A percentile compares a stretch with the other conserved stretches of the same genome.
These are phyloP conservation scores for Glaciozyma antarctica DNA, from an alignment of 768 basidiomycete species.

Conservation along the genomic window DNA sequence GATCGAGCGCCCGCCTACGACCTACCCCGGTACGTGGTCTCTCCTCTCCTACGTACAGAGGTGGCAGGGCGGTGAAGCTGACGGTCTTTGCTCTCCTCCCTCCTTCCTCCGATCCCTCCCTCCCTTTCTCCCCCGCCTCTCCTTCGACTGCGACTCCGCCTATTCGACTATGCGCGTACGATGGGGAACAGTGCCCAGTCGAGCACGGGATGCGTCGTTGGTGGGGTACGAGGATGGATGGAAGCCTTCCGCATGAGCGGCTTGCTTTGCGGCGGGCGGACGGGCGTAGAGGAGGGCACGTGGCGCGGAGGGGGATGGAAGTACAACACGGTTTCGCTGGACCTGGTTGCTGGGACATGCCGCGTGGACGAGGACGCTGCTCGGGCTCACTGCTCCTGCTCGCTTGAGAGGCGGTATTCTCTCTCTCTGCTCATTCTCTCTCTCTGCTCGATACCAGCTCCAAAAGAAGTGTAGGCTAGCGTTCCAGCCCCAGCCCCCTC, in stretches of 20 bases:
- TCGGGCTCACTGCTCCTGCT: too few species aligned
- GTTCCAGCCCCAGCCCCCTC: too few species aligned
- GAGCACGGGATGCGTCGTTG: conserved; percentile 27
- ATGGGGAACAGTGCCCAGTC: conserved; percentile 28
- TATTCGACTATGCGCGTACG: background rate
- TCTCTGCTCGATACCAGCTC: too few species aligned
- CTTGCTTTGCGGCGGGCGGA: background rate
- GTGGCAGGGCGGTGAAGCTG: background rate
- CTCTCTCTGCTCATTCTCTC: too few species aligned
- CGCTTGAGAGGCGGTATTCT: too few species aligned
- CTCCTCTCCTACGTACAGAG: background rate
- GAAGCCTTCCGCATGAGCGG: conserved; percentile 21
- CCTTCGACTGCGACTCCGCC: background rate
- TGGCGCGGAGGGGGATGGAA: background rate
- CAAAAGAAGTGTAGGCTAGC: too few species aligned
- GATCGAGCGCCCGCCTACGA: conserved; percentile 29
- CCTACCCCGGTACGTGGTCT: conserved; percentile 31
- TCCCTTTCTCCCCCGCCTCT: background rate
- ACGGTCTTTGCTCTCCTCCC: background rate
- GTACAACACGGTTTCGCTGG: background rate
- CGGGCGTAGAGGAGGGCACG: background rate
- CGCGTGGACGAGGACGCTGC: too few species aligned
- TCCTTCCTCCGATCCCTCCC: background rate
- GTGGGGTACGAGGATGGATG: conserved; percentile 36
- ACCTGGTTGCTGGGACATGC: too few species aligned